phyloP scores from a whole-genome alignment of 2,329 filamentous ascomycete genomes.

The Curvularia verruculosa region DNA sequence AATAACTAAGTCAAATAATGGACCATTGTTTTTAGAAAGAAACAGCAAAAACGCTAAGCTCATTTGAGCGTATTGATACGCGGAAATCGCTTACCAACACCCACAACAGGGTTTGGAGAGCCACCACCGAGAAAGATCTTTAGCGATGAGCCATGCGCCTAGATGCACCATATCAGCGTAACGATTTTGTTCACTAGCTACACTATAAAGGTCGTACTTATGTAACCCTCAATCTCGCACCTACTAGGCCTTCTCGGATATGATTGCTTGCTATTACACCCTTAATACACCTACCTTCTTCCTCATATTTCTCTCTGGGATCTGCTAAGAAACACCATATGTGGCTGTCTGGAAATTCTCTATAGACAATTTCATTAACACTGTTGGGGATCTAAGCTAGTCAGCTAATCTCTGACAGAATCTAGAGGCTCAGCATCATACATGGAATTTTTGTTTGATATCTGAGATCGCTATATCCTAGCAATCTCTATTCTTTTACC shows the following conservation, averaged over 20 bases:
- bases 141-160: not conserved
- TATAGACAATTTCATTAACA: too few relatives aligned
- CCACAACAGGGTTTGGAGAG: not conserved
- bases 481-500: too few relatives aligned
- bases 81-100: not conserved
- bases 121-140: not conserved
- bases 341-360: too few relatives aligned
- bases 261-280: constrained; percentile 1
- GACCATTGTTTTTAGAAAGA: too few relatives aligned
- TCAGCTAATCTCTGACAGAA: too few relatives aligned
- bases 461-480: too few relatives aligned
- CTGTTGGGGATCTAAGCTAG: too few relatives aligned
- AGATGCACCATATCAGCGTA: not conserved
- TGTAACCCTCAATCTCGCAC: not conserved
- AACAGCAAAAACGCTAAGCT: not conserved
- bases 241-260: not conserved
- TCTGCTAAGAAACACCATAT: not conserved
- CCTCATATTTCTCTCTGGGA: not conserved
- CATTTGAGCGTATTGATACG: not conserved
- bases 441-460: too few relatives aligned
- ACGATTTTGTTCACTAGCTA: not conserved
- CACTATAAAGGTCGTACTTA: not conserved
- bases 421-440: too few relatives aligned
- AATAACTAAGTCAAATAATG: not conserved
- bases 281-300: not conserved